Evolutionary conservation across 1,139 yeast species (phyloP), one percentile per base, ranked within the genome.

Genomic region (Arxiozyma telluris): DNA sequence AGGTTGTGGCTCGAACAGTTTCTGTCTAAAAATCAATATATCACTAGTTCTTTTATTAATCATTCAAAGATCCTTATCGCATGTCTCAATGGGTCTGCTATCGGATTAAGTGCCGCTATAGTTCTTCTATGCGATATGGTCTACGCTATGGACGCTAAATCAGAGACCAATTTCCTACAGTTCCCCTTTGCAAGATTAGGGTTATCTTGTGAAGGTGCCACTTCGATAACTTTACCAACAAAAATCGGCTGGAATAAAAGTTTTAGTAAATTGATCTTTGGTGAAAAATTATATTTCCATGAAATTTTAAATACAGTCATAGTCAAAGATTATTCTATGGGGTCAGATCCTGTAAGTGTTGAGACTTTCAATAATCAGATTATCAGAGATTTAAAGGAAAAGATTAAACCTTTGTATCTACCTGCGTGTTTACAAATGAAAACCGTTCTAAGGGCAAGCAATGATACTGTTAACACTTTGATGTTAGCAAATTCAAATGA

Each of bases 141-240:
- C 39, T 87, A 87, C 64, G 86, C 85, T 23, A 78, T 74, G 62
- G 50, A 54, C 50, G 20, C 47, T 3, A 81, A 84, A 59, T 83
- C 80, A 55, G 74, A 81, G 55, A 18, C 30, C 9, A 79, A 84
- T 52, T 86, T 75, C 68, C 60, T 86, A 56, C 76, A 84, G 65
- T 77, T 85, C 30, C 96, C 97, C 18, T 89, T 89, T 70, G 82
- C 93, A 52, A 85, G 84, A 67, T 77, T 89, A 63, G 96, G 96
- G 2, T 77, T 89, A 62, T 93, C 87, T 4, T 81, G 88, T 56
- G 97, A 89, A 70, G 96, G 96, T 55, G 89, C 83, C 7, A 74
- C 89, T 3, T 82, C 90, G 11, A 79, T 82, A 23, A 80, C 93
- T 12, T 74, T 89, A 54, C 82, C 86, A 45, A 70, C 76, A 61